Conservation (phyloP, 306 rosid genomes). For the Arachis hypogaea region DNA sequence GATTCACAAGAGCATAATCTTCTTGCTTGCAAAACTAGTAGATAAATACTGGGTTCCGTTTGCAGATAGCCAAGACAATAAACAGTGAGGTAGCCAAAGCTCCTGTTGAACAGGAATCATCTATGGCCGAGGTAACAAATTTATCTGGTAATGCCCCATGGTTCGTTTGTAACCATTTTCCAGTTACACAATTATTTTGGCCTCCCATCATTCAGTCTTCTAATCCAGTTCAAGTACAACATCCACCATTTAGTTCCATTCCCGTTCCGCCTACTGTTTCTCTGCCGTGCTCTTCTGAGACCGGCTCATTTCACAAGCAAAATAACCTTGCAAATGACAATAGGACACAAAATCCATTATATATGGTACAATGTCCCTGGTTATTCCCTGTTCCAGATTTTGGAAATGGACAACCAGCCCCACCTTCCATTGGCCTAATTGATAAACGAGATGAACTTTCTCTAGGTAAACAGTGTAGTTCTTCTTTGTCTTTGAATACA, state of each 20-base stretch:
- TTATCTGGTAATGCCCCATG: conserved; percentile 56
- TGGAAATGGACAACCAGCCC: conserved; percentile 59
- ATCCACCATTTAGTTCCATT: conserved; percentile 46
- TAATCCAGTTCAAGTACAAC: conserved; percentile 56
- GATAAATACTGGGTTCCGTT: conserved; percentile 26
- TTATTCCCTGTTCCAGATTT: conserved; percentile 61
- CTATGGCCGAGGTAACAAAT: conserved; percentile 46
- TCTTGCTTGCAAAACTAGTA: conserved; percentile 28
- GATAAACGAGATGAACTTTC: conserved; percentile 47
- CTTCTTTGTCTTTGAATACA: conserved; percentile 52
- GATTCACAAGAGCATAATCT: conserved; percentile 30
- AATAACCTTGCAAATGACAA: conserved; percentile 44
- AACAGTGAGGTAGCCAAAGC: conserved; percentile 55
- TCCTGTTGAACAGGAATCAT: conserved; percentile 45
- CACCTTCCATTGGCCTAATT: conserved; percentile 47
- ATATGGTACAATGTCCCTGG: conserved; percentile 81
- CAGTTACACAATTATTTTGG: conserved; percentile 70
- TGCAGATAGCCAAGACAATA: conserved; percentile 64
- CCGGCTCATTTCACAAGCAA: conserved; percentile 52
- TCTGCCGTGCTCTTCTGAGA: conserved; percentile 50
- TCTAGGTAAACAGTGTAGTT: conserved; percentile 47
- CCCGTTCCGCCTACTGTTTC: conserved; percentile 55
- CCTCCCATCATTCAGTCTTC: conserved; percentile 63
- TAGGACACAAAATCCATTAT: conserved; percentile 56
- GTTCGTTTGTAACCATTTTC: conserved; percentile 64